phyloP scores from a whole-genome alignment of 2,329 filamentous ascomycete genomes.

The Ilyonectria destructans region DNA sequence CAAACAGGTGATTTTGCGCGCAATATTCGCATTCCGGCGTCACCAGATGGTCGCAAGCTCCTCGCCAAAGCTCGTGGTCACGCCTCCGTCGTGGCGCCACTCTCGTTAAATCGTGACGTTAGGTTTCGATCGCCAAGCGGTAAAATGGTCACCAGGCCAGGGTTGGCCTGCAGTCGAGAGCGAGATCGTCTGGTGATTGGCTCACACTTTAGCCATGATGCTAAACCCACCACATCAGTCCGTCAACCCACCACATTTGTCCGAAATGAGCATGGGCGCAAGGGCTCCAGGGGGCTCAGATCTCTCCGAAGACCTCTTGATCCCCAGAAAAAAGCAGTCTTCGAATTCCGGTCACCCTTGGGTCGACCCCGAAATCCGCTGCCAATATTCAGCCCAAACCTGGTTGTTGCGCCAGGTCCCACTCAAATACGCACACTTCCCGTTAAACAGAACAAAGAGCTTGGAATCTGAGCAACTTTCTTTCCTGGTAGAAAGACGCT shows the following conservation, averaged over 20 bases:
- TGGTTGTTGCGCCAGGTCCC: background rate
- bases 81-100: conserved; percentile 27
- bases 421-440: conserved; percentile 3
- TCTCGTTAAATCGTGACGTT: conserved; percentile 18
- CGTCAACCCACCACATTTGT: background rate
- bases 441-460: background rate
- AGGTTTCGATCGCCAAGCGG: conserved; percentile 18
- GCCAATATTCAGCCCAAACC: background rate
- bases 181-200: conserved; percentile 13
- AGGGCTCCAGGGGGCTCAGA: conserved; percentile 29
- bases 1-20: background rate
- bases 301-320: conserved; percentile 40
- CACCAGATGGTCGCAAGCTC: conserved; percentile 3
- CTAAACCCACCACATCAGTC: background rate
- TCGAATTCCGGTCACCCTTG: conserved; percentile 41
- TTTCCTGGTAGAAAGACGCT: conserved; percentile 9
- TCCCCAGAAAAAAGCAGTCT: conserved; percentile 37
- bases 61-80: conserved; percentile 23
- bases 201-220: conserved; percentile 24
- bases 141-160: conserved; percentile 20
- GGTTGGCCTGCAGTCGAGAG: conserved; percentile 8
- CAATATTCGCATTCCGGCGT: background rate
- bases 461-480: background rate
- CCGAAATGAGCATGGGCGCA: conserved; percentile 12
- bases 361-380: conserved; percentile 9